Evolutionary conservation across 2,329 filamentous ascomycete genomes (phyloP).

Genomic region (Colletotrichum sp.): DNA sequence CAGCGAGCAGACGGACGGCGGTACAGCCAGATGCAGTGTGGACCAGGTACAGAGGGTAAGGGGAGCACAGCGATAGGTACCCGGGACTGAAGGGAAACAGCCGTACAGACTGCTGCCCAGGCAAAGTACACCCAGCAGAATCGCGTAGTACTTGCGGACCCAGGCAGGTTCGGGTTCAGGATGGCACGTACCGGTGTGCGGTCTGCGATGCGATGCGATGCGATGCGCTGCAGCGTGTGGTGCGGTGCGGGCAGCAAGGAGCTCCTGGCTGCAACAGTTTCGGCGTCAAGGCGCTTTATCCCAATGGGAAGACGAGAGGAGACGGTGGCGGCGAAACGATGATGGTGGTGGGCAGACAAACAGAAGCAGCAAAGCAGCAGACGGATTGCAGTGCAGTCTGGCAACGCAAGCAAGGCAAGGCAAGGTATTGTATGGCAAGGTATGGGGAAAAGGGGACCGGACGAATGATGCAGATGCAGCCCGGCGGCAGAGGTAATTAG

Average conservation of each 20-base stretch:
- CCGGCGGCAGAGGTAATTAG: neutral
- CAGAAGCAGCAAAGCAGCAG: neutral
- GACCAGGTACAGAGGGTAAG: neutral
- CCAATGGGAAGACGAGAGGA: conserved; percentile 1
- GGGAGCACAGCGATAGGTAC: neutral
- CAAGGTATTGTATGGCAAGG: too few species aligned
- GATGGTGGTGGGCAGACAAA: neutral
- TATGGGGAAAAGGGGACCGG: neutral
- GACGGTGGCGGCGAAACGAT: neutral
- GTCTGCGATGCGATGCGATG: conserved; percentile 12
- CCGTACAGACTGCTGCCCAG: neutral
- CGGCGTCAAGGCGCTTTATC: conserved; percentile 28
- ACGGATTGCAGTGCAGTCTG: neutral
- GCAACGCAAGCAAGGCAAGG: neutral
- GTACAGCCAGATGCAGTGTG: neutral
- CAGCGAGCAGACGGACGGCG: neutral
- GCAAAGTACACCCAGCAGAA: neutral
- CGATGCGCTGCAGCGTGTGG: conserved; percentile 4
- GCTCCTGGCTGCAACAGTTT: conserved; percentile 30
- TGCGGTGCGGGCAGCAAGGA: conserved; percentile 24
- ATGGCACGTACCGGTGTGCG: conserved; percentile 13
- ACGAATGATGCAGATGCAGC: neutral
- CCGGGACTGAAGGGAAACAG: neutral
- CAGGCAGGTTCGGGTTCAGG: neutral
- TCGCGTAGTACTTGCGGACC: neutral